Evolutionary conservation across 495 filamentous ascomycete species (phyloP).

Genomic region (Jackrogersella multiformis): DNA sequence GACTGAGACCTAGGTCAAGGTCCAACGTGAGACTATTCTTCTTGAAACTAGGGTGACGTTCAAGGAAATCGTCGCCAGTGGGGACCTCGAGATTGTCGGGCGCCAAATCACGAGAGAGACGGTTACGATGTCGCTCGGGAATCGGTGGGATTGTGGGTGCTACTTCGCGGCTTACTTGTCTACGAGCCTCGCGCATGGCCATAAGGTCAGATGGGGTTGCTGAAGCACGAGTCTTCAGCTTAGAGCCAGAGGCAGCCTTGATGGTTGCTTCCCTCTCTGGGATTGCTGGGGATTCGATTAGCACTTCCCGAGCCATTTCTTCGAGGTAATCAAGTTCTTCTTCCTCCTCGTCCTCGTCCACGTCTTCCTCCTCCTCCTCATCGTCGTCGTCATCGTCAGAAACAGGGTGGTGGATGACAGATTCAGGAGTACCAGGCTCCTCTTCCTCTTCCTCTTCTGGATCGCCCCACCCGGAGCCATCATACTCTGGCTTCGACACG

Average conservation of each 20-base stretch:
- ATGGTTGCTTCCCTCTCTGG: constrained; percentile 90
- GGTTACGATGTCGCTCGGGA: constrained; percentile 64
- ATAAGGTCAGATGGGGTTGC: constrained; percentile 84
- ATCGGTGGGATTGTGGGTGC: constrained; percentile 68
- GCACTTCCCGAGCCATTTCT: constrained; percentile 1
- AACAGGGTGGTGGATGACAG: constrained; percentile 86
- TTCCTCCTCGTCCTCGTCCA: constrained; percentile 41
- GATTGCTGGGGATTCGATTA: constrained; percentile 66
- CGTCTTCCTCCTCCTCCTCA: constrained; percentile 49
- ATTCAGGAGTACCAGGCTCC: constrained; percentile 85
- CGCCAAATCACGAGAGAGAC: constrained; percentile 57
- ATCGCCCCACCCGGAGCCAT: constrained; percentile 65
- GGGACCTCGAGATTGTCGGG: constrained; percentile 41
- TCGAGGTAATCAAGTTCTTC: background rate
- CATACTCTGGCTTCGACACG: constrained; percentile 64
- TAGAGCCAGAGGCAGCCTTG: constrained; percentile 81
- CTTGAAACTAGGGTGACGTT: constrained; percentile 65
- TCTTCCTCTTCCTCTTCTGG: constrained; percentile 63
- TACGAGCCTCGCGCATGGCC: constrained; percentile 86
- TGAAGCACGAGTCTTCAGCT: constrained; percentile 89
- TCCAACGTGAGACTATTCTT: constrained; percentile 72
- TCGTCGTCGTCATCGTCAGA: constrained; percentile 54
- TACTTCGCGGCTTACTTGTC: constrained; percentile 78
- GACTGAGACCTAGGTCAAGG: constrained; percentile 81
- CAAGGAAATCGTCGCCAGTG: constrained; percentile 51